Conservation (phyloP, 2,329 filamentous ascomycete species). For the Stemphylium vesicarium region DNA sequence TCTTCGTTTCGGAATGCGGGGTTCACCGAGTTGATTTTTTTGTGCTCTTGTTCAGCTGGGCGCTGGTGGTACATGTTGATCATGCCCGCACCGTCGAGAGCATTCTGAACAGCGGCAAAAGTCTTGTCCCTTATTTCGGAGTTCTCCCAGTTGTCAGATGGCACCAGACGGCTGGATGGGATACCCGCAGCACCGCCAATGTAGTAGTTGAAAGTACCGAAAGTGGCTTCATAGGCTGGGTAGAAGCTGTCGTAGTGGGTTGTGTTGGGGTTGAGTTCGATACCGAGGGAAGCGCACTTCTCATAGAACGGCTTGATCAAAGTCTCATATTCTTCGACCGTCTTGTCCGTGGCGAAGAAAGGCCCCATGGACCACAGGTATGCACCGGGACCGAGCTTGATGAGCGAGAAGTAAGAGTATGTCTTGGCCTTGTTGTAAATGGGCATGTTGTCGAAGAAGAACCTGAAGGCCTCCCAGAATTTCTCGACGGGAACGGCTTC, state of each 20-base stretch:
- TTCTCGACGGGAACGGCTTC: conserved; percentile 37
- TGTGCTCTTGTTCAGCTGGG: conserved; percentile 24
- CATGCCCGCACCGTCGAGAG: conserved; percentile 30
- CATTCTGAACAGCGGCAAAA: conserved; percentile 30
- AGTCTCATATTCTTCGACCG: conserved; percentile 28
- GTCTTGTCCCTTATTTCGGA: conserved; percentile 33
- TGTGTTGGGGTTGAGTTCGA: conserved; percentile 32
- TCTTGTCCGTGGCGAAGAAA: conserved; percentile 39
- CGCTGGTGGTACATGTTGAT: conserved; percentile 37
- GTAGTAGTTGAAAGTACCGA: conserved; percentile 27
- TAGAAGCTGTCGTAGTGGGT: conserved; percentile 36
- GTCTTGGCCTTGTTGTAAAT: conserved; percentile 34
- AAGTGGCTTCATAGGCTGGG: conserved; percentile 40
- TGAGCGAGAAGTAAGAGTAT: conserved; percentile 37
- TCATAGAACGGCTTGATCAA: conserved; percentile 33
- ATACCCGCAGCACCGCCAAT: conserved; percentile 41
- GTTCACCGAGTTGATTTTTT: conserved; percentile 36
- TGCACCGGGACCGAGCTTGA: conserved; percentile 27
- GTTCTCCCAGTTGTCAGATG: conserved; percentile 39
- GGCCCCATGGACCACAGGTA: conserved; percentile 37
- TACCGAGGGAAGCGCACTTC: conserved; percentile 29
- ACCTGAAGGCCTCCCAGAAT: conserved; percentile 38
- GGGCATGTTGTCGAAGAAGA: conserved; percentile 33
- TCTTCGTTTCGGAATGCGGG: conserved; percentile 39
- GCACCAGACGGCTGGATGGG: conserved; percentile 45